phyloP scores from a whole-genome alignment of 2,329 filamentous ascomycete species.

The Cytospora piceicola region DNA sequence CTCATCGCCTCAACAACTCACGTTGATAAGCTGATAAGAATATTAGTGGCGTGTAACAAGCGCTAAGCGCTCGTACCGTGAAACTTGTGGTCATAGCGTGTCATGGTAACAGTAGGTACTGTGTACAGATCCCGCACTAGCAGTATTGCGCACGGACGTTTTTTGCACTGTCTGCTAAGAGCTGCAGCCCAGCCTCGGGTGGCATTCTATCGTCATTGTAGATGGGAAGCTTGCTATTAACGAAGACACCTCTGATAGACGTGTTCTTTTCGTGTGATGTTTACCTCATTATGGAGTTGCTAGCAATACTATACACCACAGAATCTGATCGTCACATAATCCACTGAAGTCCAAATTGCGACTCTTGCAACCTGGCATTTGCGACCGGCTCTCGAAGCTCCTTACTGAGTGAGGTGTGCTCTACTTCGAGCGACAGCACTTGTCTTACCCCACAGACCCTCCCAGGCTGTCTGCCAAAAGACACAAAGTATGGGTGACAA shows the following conservation, averaged over 20 bases:
- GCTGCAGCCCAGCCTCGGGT: not conserved
- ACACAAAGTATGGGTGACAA: slow-evolving; percentile 13
- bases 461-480: not conserved
- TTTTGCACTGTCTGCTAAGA: not conserved
- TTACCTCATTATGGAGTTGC: not conserved
- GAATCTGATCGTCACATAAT: not conserved
- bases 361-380: slow-evolving; percentile 21
- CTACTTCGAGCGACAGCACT: not conserved
- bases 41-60: slow-evolving; percentile 13
- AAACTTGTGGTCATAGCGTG: no score
- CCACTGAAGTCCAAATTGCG: not conserved
- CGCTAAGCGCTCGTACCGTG: slow-evolving; percentile 13
- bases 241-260: not conserved
- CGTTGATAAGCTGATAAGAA: slow-evolving; percentile 16
- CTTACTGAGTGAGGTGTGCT: not conserved
- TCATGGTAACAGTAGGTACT: no score
- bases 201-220: not conserved
- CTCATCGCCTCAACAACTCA: not conserved
- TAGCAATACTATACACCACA: not conserved
- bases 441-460: no score
- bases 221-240: not conserved
- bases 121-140: no score
- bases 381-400: not conserved
- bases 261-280: not conserved
- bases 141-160: not conserved